Base-by-base conservation (phyloP, 495 filamentous ascomycete species). In the Aspergillus homomorphus region DNA sequence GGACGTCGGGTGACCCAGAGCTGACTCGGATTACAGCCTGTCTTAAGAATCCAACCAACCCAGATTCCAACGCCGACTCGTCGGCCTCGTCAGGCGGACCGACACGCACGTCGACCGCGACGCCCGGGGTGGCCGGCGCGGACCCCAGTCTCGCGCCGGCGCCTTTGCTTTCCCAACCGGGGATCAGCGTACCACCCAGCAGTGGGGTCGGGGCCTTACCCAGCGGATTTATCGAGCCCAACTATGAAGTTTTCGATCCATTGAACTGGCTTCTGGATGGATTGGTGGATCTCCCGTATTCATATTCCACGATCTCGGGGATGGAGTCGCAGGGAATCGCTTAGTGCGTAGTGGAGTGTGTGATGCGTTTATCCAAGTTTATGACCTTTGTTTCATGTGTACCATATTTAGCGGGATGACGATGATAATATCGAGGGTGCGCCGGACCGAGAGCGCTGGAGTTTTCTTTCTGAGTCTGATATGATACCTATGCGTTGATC, bases 211-310 rank as follows among this genome's bases (percentile, higher is more conserved):
- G 59, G 63, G 74, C 66, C 62, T 73, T 74, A 48, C 74, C 67
- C 60, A 80, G 73, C 69, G 80, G 81, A 56, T 84, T 87, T 69
- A 79, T 85, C 62, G 82, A 85, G 65, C 76, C 83, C 23, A 87
- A 83, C 56, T 91, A 90, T 70, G 89, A 92, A 64, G 86, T 92
- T 45, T 95, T 91, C 67, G 92, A 96, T 74, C 89, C 91, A 0
- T 75, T 96, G 65, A 89, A 91, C 69, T 96, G 92, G 91, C 87
- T 92, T 77, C 78, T 96, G 49, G 91, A 96, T 66, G 88, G 89
- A 20, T 73, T 92, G 52, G 80, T 91, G 55, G 89, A 93, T 69
- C 85, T 94, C 65, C 90, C 90, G 53, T 90, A 89, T 43, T 74
- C 71, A 12, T 77, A 74, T 50, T 73, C 74, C 7, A 68, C 69